phyloP scores from a whole-genome alignment of 768 basidiomycete genomes.

The Termitomyces bulborhizus region DNA sequence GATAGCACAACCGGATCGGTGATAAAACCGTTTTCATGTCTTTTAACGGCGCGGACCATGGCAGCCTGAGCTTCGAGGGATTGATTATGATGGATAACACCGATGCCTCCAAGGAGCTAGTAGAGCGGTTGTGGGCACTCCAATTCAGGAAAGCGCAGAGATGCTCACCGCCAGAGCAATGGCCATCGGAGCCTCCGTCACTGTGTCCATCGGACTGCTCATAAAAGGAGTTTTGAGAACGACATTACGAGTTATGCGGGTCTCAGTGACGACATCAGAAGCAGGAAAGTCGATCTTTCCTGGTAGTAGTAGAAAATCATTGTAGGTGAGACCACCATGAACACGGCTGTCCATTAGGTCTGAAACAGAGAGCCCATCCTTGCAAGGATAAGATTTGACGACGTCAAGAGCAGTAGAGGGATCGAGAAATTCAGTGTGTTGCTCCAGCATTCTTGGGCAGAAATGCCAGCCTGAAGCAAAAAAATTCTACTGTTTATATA shows the following conservation, averaged over 20 bases:
- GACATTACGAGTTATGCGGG: constrained; percentile 85
- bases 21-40: constrained; percentile 99
- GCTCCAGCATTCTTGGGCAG: constrained; percentile 15
- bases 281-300: constrained; percentile 95
- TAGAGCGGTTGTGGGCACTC: constrained; percentile 14
- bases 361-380: constrained; percentile 78
- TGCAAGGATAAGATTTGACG: constrained; percentile 60
- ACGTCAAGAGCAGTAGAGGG: constrained; percentile 68
- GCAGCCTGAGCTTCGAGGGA: constrained; percentile 78
- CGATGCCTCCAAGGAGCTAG: constrained; percentile 89
- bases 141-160: constrained; percentile 3
- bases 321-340: constrained; percentile 94
- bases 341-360: constrained; percentile 86
- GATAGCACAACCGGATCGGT: constrained; percentile 88
- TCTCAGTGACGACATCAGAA: constrained; percentile 74
- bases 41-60: constrained; percentile 97
- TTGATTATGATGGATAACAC: constrained; percentile 98
- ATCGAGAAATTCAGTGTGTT: constrained; percentile 41
- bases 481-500: constrained; percentile 11
- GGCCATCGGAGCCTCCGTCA: constrained; percentile 93
- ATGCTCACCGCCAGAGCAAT: constrained; percentile 81
- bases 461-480: constrained; percentile 14
- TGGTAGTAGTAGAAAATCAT: constrained; percentile 91
- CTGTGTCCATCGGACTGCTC: constrained; percentile 99
- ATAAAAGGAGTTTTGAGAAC: constrained; percentile 91